These are phyloP conservation scores for Leptomonas pyrrhocoris DNA, from an alignment of 208 protist species.

Conservation along the genomic window DNA sequence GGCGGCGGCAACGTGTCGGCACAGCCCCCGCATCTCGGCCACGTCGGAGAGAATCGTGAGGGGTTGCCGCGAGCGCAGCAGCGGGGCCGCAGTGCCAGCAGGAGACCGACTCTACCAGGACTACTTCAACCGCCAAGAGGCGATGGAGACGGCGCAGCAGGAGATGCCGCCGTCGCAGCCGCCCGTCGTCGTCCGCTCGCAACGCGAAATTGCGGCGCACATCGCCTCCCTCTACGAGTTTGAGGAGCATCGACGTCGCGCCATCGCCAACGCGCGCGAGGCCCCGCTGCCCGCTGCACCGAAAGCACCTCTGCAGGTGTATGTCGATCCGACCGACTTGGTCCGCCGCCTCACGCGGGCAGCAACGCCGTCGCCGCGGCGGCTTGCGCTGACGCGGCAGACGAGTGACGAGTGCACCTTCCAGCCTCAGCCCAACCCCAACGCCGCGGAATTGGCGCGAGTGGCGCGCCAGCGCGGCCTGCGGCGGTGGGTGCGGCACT, in stretches of 20 bases:
- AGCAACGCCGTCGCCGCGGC: constrained; percentile 10
- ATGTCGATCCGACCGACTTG: constrained; percentile 42
- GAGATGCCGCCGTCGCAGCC: background rate
- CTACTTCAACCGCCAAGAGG: constrained; percentile 30
- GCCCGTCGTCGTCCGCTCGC: constrained; percentile 26
- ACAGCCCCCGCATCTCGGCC: constrained; percentile 45
- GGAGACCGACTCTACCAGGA: constrained; percentile 60
- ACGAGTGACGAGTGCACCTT: constrained; percentile 22
- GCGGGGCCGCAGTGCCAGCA: constrained; percentile 28
- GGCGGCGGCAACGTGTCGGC: constrained; percentile 19
- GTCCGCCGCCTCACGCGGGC: constrained; percentile 46
- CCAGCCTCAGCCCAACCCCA: constrained; percentile 17
- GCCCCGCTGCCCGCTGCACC: constrained; percentile 12
- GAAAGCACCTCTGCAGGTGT: constrained; percentile 14
- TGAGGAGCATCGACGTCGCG: constrained; percentile 42
- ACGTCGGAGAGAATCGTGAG: constrained; percentile 53
- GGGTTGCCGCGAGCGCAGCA: constrained; percentile 36
- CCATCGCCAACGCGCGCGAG: constrained; percentile 51
- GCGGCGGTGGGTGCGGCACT: constrained; percentile 31
- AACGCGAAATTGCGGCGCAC: constrained; percentile 50
- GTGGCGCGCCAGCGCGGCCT: constrained; percentile 26
- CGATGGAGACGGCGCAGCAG: background rate
- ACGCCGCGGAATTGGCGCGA: constrained; percentile 1
- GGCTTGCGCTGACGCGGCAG: background rate
- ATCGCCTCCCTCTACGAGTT: constrained; percentile 53